Evolutionary conservation across 805 yeast species (phyloP).

Genomic region (Diddensiella transvaalensis): DNA sequence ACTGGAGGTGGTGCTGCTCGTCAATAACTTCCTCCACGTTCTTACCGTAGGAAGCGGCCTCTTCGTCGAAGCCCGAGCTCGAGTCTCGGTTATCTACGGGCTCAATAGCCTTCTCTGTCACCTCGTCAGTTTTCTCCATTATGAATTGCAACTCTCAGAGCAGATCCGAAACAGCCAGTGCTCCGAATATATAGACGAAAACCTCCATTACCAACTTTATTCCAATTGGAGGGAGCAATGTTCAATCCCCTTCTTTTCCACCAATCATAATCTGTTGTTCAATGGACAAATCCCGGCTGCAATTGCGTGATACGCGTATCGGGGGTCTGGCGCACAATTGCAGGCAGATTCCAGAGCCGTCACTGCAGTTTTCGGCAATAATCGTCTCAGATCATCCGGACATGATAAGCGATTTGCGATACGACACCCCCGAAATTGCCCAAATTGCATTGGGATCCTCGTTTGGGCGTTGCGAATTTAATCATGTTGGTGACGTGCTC

Average conservation of each 20-base stretch:
- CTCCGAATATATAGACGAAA: neutral
- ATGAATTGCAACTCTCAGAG: too few relatives aligned
- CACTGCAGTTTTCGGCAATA: too few relatives aligned
- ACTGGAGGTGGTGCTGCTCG: neutral
- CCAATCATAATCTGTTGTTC: neutral
- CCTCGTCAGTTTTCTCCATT: neutral
- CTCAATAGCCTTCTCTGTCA: neutral
- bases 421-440: too few relatives aligned
- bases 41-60: neutral
- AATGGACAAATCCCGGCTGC: neutral
- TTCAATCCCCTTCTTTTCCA: neutral
- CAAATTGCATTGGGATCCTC: too few relatives aligned
- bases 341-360: too few relatives aligned
- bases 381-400: too few relatives aligned
- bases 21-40: neutral
- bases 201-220: neutral
- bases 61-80: neutral
- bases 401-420: too few relatives aligned
- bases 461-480: too few relatives aligned
- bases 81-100: neutral
- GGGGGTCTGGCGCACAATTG: too few relatives aligned
- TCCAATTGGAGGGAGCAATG: neutral
- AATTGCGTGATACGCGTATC: neutral
- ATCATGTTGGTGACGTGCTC: too few relatives aligned
- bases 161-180: too few relatives aligned